Base-by-base conservation (phyloP, 768 basidiomycete species). In the Auriscalpium vulgare region DNA sequence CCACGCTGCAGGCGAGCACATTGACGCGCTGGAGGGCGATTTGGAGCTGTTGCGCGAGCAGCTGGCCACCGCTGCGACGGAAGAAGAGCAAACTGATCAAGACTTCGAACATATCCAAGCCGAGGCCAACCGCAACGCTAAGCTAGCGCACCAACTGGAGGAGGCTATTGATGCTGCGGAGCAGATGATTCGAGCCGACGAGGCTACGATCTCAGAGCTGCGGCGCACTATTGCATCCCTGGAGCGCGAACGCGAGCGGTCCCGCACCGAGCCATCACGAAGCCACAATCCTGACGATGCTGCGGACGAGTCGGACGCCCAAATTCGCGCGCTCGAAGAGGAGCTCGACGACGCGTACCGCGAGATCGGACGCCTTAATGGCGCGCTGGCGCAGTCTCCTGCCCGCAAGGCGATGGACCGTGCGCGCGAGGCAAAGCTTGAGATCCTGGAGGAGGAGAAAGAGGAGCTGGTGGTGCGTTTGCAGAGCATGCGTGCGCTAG, bases 301-400 rank as follows among this genome's bases (percentile, higher is more conserved):
- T 51, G 59, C 57, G 50, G 58, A 61, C 11, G 78, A 82, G 37
- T 74, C 77, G 35, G 64, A 67, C 44, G 66, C 55, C 2, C 88
- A 90, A 19, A 68, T 82, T 34, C 83, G 84, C 56, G 78, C 74
- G 0, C 74, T 94, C 51, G 89, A 93, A 66, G 73, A 75, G 2
- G 90, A 92, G 62, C 78, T 94, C 45, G 87, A 90, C 55, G 77
- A 80, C 1, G 90, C 91, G 0, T 76, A 90, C 65, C 81, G 72
- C 64, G 88, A 92, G 67, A 85, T 91, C 56, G 85, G 84, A 0
- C 78, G 81, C 40, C 71, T 94, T 45, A 79, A 77, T n/a, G 76
- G 80, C 0, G 65, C 87, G 36, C 73, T 92, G 46, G 78, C 77
- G 35, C 85, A 88, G 59, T 89, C 85, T 17, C 88, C 87, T 14